Percentiles rank a stretch among this genome's conserved stretches.
Evolutionary conservation across 495 filamentous ascomycete species (phyloP).

Genomic region (Penicillium argentinense): DNA sequence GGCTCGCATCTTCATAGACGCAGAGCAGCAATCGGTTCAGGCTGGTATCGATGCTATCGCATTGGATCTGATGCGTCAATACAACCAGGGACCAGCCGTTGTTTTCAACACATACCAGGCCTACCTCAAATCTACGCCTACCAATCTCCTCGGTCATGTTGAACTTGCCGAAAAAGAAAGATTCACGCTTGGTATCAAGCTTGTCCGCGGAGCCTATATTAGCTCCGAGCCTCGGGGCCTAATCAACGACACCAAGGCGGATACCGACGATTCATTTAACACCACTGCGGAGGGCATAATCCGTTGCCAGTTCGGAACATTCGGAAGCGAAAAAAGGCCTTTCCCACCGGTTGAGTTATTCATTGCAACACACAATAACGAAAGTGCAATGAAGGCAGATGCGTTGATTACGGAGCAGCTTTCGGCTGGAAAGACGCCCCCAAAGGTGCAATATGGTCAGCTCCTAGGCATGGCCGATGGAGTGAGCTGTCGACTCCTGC

Average conservation of each 20-base stretch:
- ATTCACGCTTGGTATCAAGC: conserved; percentile 78
- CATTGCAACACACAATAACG: conserved; percentile 41
- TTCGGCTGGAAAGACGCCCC: conserved; percentile 26
- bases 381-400: conserved; percentile 31
- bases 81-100: conserved; percentile 58
- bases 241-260: conserved; percentile 73
- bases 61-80: conserved; percentile 71
- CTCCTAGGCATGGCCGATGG: conserved; percentile 94
- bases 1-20: conserved; percentile 76
- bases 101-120: conserved; percentile 78
- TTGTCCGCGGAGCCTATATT: conserved; percentile 88
- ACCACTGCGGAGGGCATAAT: conserved; percentile 48
- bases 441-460: conserved; percentile 53
- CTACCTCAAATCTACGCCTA: conserved; percentile 74
- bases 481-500: conserved; percentile 71
- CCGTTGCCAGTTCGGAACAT: conserved; percentile 27
- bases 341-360: conserved; percentile 39
- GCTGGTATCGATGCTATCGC: conserved; percentile 76
- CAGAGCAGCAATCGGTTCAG: conserved; percentile 76
- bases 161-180: conserved; percentile 57
- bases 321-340: conserved; percentile 45
- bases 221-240: conserved; percentile 69
- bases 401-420: conserved; percentile 31
- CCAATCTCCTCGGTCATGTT: conserved; percentile 61
- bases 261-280: conserved; percentile 66